These are phyloP conservation scores for Isabelozyma rhagii DNA, from an alignment of 805 yeast species.

Conservation along the genomic window DNA sequence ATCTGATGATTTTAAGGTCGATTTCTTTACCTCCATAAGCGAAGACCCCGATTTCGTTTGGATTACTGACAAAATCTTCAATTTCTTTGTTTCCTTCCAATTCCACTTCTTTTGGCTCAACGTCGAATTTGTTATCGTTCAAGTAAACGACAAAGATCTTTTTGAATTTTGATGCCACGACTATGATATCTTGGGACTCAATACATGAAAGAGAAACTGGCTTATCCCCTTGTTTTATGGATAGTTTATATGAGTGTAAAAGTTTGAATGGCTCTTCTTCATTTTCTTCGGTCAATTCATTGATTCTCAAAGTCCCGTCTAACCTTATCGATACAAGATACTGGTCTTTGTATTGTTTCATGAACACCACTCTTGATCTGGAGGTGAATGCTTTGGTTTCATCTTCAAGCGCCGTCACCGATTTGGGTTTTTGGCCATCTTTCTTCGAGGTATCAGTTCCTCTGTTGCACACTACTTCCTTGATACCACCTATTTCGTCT, in stretches of 20 bases:
- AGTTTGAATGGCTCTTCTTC: slow-evolving; percentile 36
- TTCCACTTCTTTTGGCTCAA: slow-evolving; percentile 26
- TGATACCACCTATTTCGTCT: slow-evolving; percentile 64
- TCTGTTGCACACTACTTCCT: slow-evolving; percentile 57
- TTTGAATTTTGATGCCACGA: slow-evolving; percentile 48
- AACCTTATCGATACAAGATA: slow-evolving; percentile 41
- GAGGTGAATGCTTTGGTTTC: slow-evolving; percentile 24
- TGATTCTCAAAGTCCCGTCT: slow-evolving; percentile 41
- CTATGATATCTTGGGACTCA: slow-evolving; percentile 25
- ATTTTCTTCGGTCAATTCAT: slow-evolving; percentile 24
- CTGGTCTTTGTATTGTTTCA: slow-evolving; percentile 25
- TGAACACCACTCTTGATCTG: slow-evolving; percentile 31
- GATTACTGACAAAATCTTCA: slow-evolving; percentile 47
- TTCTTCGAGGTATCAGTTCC: slow-evolving; percentile 82
- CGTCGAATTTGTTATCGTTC: slow-evolving; percentile 21
- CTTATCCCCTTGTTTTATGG: slow-evolving; percentile 14
- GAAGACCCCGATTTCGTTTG: slow-evolving; percentile 47
- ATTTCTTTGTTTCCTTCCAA: slow-evolving; percentile 45
- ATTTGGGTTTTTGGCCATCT: slow-evolving; percentile 60
- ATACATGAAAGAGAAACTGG: slow-evolving; percentile 32
- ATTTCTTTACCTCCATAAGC: slow-evolving; percentile 88
- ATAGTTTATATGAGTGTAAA: slow-evolving; percentile 27
- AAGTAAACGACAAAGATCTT: slow-evolving; percentile 37
- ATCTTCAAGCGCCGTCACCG: slow-evolving; percentile 42
- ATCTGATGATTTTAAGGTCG: slow-evolving; percentile 52